phyloP scores from a whole-genome alignment of 2,329 filamentous ascomycete genomes.

The Claviceps monticola region DNA sequence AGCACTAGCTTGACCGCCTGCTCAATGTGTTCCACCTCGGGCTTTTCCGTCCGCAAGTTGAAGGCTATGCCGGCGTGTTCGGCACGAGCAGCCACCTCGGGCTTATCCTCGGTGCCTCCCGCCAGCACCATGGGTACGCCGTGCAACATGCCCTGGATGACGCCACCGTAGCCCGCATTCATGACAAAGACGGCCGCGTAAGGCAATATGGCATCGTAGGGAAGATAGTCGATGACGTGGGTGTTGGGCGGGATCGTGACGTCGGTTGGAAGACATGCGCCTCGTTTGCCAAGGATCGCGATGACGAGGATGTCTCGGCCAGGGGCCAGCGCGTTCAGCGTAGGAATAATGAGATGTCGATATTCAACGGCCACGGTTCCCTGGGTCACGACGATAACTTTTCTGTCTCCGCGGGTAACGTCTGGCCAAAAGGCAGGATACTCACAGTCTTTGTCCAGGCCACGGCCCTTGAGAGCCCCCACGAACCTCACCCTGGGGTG shows the following conservation, averaged over 20 bases:
- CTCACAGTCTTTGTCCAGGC: neutral
- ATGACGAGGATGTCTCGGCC: constrained; percentile 24
- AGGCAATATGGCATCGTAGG: constrained; percentile 32
- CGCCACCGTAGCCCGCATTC: constrained; percentile 35
- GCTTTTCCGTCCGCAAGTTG: constrained; percentile 25
- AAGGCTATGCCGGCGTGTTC: constrained; percentile 30
- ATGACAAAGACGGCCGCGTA: constrained; percentile 30
- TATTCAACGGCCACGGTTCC: constrained; percentile 29
- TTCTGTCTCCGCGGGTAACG: constrained; percentile 15
- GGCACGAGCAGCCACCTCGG: constrained; percentile 25
- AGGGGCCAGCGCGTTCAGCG: constrained; percentile 26
- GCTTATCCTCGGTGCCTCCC: constrained; percentile 27
- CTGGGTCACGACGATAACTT: constrained; percentile 32
- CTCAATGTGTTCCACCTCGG: constrained; percentile 15
- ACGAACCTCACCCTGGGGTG: constrained; percentile 26
- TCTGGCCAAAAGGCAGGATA: constrained; percentile 1
- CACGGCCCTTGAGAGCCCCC: constrained; percentile 20
- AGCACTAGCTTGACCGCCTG: constrained; percentile 20
- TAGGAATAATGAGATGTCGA: constrained; percentile 29
- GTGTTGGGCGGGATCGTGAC: constrained; percentile 25
- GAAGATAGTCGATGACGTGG: constrained; percentile 31
- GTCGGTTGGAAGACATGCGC: constrained; percentile 11
- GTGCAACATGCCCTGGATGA: constrained; percentile 29
- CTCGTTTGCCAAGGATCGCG: constrained; percentile 16
- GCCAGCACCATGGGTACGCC: constrained; percentile 34